Evolutionary conservation across 345 rosid genomes (phyloP), one percentile per base, ranked within the genome.

Genomic region (Salix purpurea): DNA sequence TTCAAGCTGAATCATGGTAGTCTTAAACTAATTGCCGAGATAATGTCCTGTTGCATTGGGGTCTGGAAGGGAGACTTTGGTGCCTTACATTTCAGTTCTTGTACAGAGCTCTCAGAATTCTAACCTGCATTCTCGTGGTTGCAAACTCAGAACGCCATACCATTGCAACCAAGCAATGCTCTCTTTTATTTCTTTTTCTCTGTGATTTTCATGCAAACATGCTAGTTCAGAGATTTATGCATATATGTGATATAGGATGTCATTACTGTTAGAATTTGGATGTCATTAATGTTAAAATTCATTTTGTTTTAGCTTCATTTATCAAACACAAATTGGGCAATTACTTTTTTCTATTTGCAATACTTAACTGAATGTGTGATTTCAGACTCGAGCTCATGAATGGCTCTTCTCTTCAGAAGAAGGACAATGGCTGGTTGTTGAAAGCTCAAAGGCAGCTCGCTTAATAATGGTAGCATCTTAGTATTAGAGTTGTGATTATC

Each of bases 361-460:
- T 77, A 56, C 46, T 68, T 75, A 73, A 85, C 88, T 78, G 67
- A 65, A 70, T 84, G 73, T 82, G 82, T 37, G 82, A 81, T 88
- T 89, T 87, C 96, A 94, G 97, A 81, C 90, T 74, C 91, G 92
- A 71, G 87, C 96, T 87, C 94, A 87, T 86, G 99, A 91, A 74
- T 95, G 99, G 99, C 92, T 95, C 80, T 95, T 89, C 90, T 87
- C 91, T 84, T 89, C 97, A 79, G 97, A 95, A 84, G 99, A 91
- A 90, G 99, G 99, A 81, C 99, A 93, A 77, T 93, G 98, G 98
- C 75, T 81, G 75, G 85, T 95, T 54, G 92, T 95, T 69, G 97
- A 91, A 84, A 95, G 90, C 87, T 83, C 97, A 79, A 85, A 82
- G 83, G 87, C 97, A 40, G 98, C 94, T 88, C 99, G 99, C 74